Evolutionary conservation across 176 grass and related monocot genomes (phyloP).

Genomic region (Cymbopogon citratus): DNA sequence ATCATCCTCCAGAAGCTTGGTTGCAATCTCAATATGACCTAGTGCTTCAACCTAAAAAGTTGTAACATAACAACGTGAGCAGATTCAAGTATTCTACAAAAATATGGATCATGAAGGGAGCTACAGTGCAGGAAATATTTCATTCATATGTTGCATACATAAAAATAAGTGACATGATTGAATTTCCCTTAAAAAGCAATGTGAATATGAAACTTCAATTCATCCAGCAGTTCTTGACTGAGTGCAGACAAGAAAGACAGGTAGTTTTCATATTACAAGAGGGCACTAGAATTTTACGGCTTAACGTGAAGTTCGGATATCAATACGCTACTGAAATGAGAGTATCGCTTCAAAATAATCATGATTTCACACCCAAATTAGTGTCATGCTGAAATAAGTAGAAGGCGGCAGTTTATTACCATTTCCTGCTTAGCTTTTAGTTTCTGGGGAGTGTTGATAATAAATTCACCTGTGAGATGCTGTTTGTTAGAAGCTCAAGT

Average conservation of each 20-base stretch:
- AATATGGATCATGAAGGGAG: background rate
- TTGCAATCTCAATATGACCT: constrained; percentile 92
- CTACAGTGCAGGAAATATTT: background rate
- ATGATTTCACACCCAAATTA: background rate
- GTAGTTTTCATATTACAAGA: background rate
- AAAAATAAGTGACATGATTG: background rate
- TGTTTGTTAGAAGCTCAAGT: constrained; percentile 24
- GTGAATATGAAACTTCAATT: no score
- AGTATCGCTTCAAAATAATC: background rate
- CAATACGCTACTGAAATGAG: background rate
- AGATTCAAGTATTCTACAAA: background rate
- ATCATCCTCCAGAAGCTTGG: constrained; percentile 74
- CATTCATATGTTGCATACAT: background rate
- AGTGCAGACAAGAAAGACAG: background rate
- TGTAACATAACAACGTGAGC: background rate
- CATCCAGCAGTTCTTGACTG: background rate
- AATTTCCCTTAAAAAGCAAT: background rate
- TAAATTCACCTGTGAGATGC: constrained; percentile 63
- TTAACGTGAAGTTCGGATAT: background rate
- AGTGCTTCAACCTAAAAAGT: constrained; percentile 69
- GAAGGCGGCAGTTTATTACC: constrained; percentile 49
- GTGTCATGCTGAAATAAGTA: background rate
- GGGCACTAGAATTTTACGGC: no score
- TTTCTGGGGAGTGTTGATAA: constrained; percentile 82
- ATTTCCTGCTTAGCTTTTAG: constrained; percentile 89